These are phyloP conservation scores for Colletotrichum salicis DNA, from an alignment of 2,329 filamentous ascomycete genomes.

Conservation along the genomic window DNA sequence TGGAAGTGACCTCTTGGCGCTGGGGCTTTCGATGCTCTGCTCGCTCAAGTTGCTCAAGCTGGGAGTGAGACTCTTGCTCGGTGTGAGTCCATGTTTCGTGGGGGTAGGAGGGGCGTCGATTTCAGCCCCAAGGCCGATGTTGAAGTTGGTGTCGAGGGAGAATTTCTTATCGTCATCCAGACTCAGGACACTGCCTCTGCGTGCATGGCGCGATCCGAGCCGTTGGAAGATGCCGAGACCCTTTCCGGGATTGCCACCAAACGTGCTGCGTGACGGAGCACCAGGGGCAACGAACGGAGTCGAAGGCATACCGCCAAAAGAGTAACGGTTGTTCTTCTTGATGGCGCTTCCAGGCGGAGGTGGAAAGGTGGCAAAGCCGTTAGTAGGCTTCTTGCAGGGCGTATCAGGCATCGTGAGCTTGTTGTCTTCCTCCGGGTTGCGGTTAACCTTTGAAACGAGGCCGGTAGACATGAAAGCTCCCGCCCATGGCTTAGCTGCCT, in stretches of 20 bases:
- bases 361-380: constrained; percentile 75
- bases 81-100: constrained; percentile 74
- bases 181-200: constrained; percentile 79
- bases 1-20: constrained; percentile 56
- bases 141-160: constrained; percentile 57
- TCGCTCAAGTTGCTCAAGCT: constrained; percentile 53
- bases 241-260: constrained; percentile 64
- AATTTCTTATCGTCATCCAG: constrained; percentile 78
- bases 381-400: constrained; percentile 88
- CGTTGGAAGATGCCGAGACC: constrained; percentile 75
- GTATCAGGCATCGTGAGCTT: constrained; percentile 88
- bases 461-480: constrained; percentile 95
- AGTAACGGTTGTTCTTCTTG: constrained; percentile 75
- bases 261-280: constrained; percentile 56
- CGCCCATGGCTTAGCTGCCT: constrained; percentile 78
- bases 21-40: constrained; percentile 58
- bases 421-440: constrained; percentile 75
- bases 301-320: constrained; percentile 78
- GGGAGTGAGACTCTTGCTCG: constrained; percentile 54
- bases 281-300: constrained; percentile 80
- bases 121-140: constrained; percentile 53
- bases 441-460: constrained; percentile 93
- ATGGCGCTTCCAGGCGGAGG: constrained; percentile 68
- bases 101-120: constrained; percentile 89
- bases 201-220: constrained; percentile 58